Base-by-base conservation (phyloP, 495 filamentous ascomycete genomes). In the Poronia punctata region DNA sequence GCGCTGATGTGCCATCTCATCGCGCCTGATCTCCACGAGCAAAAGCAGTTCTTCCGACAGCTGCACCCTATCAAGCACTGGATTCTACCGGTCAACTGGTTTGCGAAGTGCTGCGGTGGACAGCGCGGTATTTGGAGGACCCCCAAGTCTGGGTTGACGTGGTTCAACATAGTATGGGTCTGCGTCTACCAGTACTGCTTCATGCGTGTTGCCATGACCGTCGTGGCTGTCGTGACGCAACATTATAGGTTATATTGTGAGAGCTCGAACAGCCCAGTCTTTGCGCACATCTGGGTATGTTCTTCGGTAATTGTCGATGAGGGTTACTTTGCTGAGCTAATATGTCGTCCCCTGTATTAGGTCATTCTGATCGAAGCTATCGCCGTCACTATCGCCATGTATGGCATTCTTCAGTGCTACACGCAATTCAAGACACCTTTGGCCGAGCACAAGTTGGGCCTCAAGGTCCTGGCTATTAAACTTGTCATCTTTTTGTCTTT, bases 401-500 rank as follows among this genome's bases (percentile, higher is more conserved):
- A 86, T 67, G 88, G 82, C 54, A 53, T 96, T 38, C 84, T 96
- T 47, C 86, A 94, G 46, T 95, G 93, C 61, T 96, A 94, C 54
- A 50, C 83, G 31, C 86, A 93, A 52, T 63, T 90, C 27, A 79
- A 74, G 40, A 59, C 66, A 7, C 75, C 84, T 38, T 70, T 95
- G 16, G 71, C 71, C n/a, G 67, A 79, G 21, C 73, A 94, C 46
- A 65, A 62, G 12, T 85, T 88, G 2, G 85, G 93, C 43, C 62
- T 94, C 38, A 95, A 95, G 54, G 75, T 95, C 7, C 46, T 87
- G 3, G 84, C 86, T 42, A 94, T 95, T 56, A 95, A 95, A 53
- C 74, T 95, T 25, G 89, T 95, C 48, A 92, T 95, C 59, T 95
- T 95, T 70, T 71, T 95, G 40, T 92, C 84, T 4, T 95, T 95